Evolutionary conservation across 768 basidiomycete species (phyloP).

Genomic region (Russula sp.): DNA sequence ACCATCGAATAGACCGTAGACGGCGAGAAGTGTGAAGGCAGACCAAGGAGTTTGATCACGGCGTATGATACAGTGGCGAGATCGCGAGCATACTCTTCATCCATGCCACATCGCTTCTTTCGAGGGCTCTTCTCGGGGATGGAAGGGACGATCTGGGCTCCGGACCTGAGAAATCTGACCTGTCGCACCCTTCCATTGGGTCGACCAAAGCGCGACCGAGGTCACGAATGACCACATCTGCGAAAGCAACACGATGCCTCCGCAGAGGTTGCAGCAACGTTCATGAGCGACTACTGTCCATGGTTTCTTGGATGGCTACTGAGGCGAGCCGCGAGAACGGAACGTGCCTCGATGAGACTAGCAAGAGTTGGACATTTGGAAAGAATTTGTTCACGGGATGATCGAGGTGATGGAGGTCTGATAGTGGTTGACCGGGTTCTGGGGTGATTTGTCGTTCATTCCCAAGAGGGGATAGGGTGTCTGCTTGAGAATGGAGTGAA

Average conservation of each 20-base stretch:
- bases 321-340: constrained; percentile 59
- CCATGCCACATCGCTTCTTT: constrained; percentile 63
- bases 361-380: constrained; percentile 41
- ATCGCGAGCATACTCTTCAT: constrained; percentile 72
- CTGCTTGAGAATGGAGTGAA: constrained; percentile 69
- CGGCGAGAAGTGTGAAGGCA: constrained; percentile 55
- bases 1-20: constrained; percentile 62
- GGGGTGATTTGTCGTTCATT: constrained; percentile 60
- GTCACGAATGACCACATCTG: constrained; percentile 60
- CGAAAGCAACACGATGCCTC: constrained; percentile 46
- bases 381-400: constrained; percentile 58
- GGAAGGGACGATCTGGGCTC: constrained; percentile 38
- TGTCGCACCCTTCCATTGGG: constrained; percentile 33
- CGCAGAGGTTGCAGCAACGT: constrained; percentile 68
- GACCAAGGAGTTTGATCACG: constrained; percentile 60
- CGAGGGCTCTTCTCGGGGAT: constrained; percentile 59
- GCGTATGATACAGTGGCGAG: constrained; percentile 68
- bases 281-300: constrained; percentile 57
- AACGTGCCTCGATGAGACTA: constrained; percentile 70
- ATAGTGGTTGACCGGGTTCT: constrained; percentile 66
- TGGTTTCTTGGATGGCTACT: constrained; percentile 37
- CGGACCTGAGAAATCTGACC: constrained; percentile 3
- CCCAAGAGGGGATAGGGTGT: constrained; percentile 33
- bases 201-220: constrained; percentile 58
- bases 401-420: constrained; percentile 57